Base-by-base conservation (phyloP, 257 asterid genomes). In the Eustoma russellianum region DNA sequence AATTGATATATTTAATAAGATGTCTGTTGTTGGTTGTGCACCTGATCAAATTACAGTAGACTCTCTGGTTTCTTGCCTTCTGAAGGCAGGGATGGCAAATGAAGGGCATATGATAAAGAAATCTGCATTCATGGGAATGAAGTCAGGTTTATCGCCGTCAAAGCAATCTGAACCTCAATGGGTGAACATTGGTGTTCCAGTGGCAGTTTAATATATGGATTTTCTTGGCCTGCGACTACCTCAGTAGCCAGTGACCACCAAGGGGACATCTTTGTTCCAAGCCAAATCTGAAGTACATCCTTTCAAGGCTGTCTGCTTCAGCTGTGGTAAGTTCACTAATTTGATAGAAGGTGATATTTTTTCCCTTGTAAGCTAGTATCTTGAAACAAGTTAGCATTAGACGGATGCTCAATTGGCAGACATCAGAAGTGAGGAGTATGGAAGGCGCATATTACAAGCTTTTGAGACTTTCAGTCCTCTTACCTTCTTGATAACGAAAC, bases 41-140 rank as follows among this genome's bases (percentile, higher is more conserved):
- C 96, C 96, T 0, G 98, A 91, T 68, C 57, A 59, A 48, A 69
- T 86, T 38, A 77, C 95, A 7, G 16, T 71, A 45, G 70, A 70
- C 58, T 67, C 78, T 69, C 70, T 82, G 68, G 44, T 74, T 24
- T 70, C 85, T 51, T 71, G 91, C 76, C 98, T 90, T 57, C 66
- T 81, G 66, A 90, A 90, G 72, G 95, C 95, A 14, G 95, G 96
- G 62, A 83, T 86, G 98, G 75, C 74, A 14, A 70, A 34, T 55
- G 88, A 86, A 76, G 95, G 96, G 9, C 65, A 72, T 69, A 79
- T 74, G 67, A 63, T 90, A 76, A 79, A 79, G 79, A 67, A 66
- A 53, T 62, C 50, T 43, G 76, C 77, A 18, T 69, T 66, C 55
- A 65, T 56, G 52, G 33, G 53, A 56, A 56, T 51, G 57, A 74